Evolutionary conservation across 805 yeast species (phyloP).

Genomic region (Teunomyces aglyptinius): DNA sequence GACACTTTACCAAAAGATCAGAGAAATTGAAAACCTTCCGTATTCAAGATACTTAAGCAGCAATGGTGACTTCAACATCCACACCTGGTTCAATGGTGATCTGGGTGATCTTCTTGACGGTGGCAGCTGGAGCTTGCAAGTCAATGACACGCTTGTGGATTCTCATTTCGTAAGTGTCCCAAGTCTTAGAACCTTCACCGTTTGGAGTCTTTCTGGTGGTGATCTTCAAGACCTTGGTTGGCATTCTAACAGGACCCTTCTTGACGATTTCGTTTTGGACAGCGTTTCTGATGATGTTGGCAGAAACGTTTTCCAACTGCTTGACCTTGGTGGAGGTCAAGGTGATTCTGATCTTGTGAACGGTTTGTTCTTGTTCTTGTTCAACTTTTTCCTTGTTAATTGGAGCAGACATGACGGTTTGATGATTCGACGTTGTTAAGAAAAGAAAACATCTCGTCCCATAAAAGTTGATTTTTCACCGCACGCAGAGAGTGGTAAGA

Average conservation of each 20-base stretch:
- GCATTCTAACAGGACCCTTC: slow-evolving; percentile 99
- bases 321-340: slow-evolving; percentile 98
- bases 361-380: slow-evolving; percentile 71
- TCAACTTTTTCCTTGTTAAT: slow-evolving; percentile 77
- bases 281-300: slow-evolving; percentile 87
- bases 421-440: slow-evolving; percentile 36
- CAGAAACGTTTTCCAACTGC: slow-evolving; percentile 95
- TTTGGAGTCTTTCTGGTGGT: slow-evolving; percentile 99
- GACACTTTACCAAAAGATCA: slow-evolving; percentile 11
- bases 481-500: not conserved
- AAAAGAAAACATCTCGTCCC: slow-evolving; percentile 9
- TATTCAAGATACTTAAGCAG: slow-evolving; percentile 52
- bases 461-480: slow-evolving; percentile 4
- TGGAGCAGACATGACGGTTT: slow-evolving; percentile 63
- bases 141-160: slow-evolving; percentile 99
- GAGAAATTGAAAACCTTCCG: not conserved
- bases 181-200: slow-evolving; percentile 99
- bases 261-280: slow-evolving; percentile 75
- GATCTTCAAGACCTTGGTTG: slow-evolving; percentile 97
- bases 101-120: slow-evolving; percentile 94
- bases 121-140: slow-evolving; percentile 92
- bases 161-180: slow-evolving; percentile 99
- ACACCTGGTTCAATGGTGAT: slow-evolving; percentile 99
- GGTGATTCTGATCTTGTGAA: slow-evolving; percentile 98
- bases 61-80: slow-evolving; percentile 91